phyloP scores from a whole-genome alignment of 768 basidiomycete genomes.

The Hypholoma sublateritium region DNA sequence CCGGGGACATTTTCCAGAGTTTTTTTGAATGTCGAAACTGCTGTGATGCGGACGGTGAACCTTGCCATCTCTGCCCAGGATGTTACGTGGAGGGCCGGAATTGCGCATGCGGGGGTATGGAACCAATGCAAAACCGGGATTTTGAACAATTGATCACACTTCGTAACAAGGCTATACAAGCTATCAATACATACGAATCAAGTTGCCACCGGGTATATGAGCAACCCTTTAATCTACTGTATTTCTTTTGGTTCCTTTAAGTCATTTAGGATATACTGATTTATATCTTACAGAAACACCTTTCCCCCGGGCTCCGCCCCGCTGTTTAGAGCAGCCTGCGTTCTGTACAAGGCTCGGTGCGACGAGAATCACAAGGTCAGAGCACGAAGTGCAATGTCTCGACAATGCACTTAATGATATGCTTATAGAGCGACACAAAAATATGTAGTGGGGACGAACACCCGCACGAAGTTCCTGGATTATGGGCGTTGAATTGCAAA shows the following conservation, averaged over 20 bases:
- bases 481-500: slow-evolving; percentile 34
- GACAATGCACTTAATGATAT: not conserved
- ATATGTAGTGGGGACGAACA: slow-evolving; percentile 4
- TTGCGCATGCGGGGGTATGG: slow-evolving; percentile 65
- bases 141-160: slow-evolving; percentile 42
- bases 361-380: slow-evolving; percentile 6
- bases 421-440: slow-evolving; percentile 1
- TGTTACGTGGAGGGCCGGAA: slow-evolving; percentile 80
- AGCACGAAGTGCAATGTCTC: not conserved
- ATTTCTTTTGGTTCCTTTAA: not conserved
- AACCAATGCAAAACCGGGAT: slow-evolving; percentile 55
- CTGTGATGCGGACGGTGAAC: slow-evolving; percentile 28
- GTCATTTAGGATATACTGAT: not conserved
- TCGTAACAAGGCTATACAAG: slow-evolving; percentile 9
- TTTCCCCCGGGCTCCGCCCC: slow-evolving; percentile 6
- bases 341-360: slow-evolving; percentile 21
- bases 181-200: slow-evolving; percentile 9
- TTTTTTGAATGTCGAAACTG: slow-evolving; percentile 72
- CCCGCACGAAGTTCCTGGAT: slow-evolving; percentile 20
- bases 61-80: slow-evolving; percentile 57
- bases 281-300: slow-evolving; percentile 1
- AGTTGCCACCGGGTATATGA: not conserved
- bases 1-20: slow-evolving; percentile 77
- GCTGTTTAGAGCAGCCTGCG: slow-evolving; percentile 29
- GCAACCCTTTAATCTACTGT: slow-evolving; percentile 8